phyloP scores from a whole-genome alignment of 192 early-diverging fungal genomes.

The Rhizophlyctis rosea region DNA sequence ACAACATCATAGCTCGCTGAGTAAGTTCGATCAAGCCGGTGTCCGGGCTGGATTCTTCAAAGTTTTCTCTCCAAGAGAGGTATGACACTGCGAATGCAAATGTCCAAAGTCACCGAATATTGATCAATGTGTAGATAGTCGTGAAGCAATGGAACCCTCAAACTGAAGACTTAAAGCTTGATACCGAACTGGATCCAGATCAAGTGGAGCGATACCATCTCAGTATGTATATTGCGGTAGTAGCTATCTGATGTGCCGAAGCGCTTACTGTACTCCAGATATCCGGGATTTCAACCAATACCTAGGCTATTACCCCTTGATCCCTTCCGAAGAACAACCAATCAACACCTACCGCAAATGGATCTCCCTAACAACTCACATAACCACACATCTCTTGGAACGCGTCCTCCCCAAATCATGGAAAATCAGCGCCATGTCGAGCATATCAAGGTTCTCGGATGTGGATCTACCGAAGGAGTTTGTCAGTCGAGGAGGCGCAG shows the following conservation, averaged over 20 bases:
- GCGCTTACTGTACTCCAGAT: slow-evolving; percentile 38
- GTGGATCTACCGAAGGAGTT: slow-evolving; percentile 21
- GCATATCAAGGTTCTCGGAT: slow-evolving; percentile 63
- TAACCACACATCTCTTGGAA: slow-evolving; percentile 47
- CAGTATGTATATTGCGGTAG: slow-evolving; percentile 55
- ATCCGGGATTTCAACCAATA: slow-evolving; percentile 75
- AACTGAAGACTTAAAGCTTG: slow-evolving; percentile 65
- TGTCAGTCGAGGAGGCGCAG: not conserved
- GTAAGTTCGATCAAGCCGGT: slow-evolving; percentile 44
- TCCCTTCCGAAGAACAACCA: slow-evolving; percentile 46
- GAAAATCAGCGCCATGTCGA: slow-evolving; percentile 46
- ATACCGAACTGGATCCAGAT: slow-evolving; percentile 54
- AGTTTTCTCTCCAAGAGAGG: slow-evolving; percentile 65
- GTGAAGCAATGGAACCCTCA: slow-evolving; percentile 76
- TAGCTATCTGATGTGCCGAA: not conserved
- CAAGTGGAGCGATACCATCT: slow-evolving; percentile 58
- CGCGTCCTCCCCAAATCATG: slow-evolving; percentile 44
- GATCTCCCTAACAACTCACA: slow-evolving; percentile 69
- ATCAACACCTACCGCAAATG: slow-evolving; percentile 67
- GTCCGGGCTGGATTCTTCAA: slow-evolving; percentile 75
- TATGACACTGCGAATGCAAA: slow-evolving; percentile 9
- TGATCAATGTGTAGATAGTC: slow-evolving; percentile 53
- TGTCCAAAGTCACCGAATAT: not conserved
- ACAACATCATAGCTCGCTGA: slow-evolving; percentile 17
- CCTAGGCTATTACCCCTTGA: slow-evolving; percentile 78